Base-by-base conservation (phyloP, 208 protist genomes). In the Trypanosoma rangeli region DNA sequence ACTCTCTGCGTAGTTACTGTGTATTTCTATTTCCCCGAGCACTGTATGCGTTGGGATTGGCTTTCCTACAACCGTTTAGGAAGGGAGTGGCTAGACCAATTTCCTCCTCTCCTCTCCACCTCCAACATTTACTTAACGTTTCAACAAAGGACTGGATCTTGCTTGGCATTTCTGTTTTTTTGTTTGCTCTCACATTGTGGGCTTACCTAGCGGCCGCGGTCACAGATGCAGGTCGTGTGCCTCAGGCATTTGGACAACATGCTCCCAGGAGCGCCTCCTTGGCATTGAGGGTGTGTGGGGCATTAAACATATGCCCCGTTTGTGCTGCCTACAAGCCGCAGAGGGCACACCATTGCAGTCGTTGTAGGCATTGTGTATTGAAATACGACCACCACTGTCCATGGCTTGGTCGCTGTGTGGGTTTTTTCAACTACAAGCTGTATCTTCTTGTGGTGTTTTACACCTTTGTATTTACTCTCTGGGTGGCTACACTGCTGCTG, bases 371-470 rank as follows among this genome's bases (percentile, higher is more conserved):
- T 55, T 98, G 94, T 66, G 80, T 97, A 0, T 78, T 95, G 57
- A 90, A 93, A 76, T 98, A 95, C 70, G 94, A 98, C 68, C 94
- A 98, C 69, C 94, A 98, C 71, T 98, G 93, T 75, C 92, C 94
- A 3, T 98, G 94, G 93, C 76, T 95, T 15, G 94, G 91, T 12
- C 91, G 89, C 59, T 97, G 93, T 68, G 85, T 98, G 3, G 94
- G 94, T n/a, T 94, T 95, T 68, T 93, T 88, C 64, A 98, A 98
- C 79, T 96, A 97, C 79, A 96, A 96, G 58, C 88, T 90, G 62
- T 96, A 93, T 65, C 84, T 96, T 22, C 77, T 94, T 10, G 68
- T 91, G 57, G 64, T 96, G 16, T 59, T 93, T 39, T 96, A 94
- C 68, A 85, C 81, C 13, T 89, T 79, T 68, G 56, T 94, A 26